phyloP scores from a whole-genome alignment of 2,329 filamentous ascomycete species.

The Blastomyces silverae region DNA sequence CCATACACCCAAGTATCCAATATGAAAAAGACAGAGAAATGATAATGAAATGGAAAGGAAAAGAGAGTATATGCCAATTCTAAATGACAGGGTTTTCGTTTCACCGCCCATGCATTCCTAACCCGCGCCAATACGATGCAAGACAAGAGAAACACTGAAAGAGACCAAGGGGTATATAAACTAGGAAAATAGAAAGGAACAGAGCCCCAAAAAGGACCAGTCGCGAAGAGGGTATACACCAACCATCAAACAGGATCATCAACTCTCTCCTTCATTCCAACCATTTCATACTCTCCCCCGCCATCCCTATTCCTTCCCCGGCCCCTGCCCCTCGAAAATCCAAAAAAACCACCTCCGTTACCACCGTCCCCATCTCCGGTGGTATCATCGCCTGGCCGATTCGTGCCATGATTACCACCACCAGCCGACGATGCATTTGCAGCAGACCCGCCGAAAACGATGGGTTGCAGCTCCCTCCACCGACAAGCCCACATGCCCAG shows the following conservation, averaged over 20 bases:
- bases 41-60: not conserved
- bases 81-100: not conserved
- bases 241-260: slow-evolving; percentile 49
- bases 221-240: slow-evolving; percentile 8
- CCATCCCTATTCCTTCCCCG: slow-evolving; percentile 25
- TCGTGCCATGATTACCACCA: slow-evolving; percentile 44
- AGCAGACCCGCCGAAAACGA: slow-evolving; percentile 62
- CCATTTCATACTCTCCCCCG: slow-evolving; percentile 57
- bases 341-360: slow-evolving; percentile 16
- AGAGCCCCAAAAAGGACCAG: slow-evolving; percentile 8
- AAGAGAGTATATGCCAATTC: slow-evolving; percentile 7
- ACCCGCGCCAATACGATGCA: slow-evolving; percentile 8
- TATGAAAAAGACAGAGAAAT: not conserved
- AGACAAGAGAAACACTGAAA: slow-evolving; percentile 4
- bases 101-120: slow-evolving; percentile 4
- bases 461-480: slow-evolving; percentile 81
- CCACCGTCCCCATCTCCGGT: slow-evolving; percentile 30
- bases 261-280: slow-evolving; percentile 43
- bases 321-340: slow-evolving; percentile 24
- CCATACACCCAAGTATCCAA: no score
- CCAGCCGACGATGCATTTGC: slow-evolving; percentile 24
- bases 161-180: slow-evolving; percentile 2
- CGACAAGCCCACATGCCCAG: slow-evolving; percentile 86
- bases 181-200: not conserved
- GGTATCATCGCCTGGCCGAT: slow-evolving; percentile 21